Evolutionary conservation across 371 early-diverging fungal species (phyloP).

Genomic region (Nematocida sp.): DNA sequence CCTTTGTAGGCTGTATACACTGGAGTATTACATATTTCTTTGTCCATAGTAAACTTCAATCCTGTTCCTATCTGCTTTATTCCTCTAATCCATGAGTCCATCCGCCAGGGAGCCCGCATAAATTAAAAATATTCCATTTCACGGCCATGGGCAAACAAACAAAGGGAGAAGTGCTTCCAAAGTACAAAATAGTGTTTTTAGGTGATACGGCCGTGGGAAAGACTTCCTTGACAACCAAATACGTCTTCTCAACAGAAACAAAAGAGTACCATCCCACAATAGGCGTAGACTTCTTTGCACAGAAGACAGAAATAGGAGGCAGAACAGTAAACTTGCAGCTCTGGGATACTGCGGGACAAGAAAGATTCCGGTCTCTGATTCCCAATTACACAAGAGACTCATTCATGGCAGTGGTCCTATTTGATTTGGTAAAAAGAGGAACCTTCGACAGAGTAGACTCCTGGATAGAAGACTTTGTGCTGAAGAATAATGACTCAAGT

Average conservation of each 20-base stretch:
- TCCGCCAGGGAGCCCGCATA: neutral
- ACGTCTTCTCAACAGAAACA: conserved; percentile 56
- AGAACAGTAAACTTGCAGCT: conserved; percentile 61
- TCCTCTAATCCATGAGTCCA: conserved; percentile 26
- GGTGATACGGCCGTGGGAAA: conserved; percentile 77
- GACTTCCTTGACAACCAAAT: conserved; percentile 85
- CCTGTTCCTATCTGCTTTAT: conserved; percentile 25
- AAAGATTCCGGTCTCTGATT: conserved; percentile 70
- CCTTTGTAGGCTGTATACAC: neutral
- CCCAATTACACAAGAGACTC: conserved; percentile 95
- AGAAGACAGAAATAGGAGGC: conserved; percentile 57
- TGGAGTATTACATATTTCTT: conserved; percentile 15
- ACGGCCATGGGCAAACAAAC: conserved; percentile 28
- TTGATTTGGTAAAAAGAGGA: conserved; percentile 68
- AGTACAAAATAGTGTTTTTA: conserved; percentile 65
- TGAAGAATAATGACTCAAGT: conserved; percentile 85
- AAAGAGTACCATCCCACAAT: conserved; percentile 78
- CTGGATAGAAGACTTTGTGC: conserved; percentile 94
- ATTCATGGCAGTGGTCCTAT: conserved; percentile 89
- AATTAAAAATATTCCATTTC: conserved; percentile 19
- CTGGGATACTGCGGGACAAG: conserved; percentile 66
- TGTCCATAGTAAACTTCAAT: conserved; percentile 23
- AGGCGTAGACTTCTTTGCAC: conserved; percentile 92
- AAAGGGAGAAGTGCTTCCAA: conserved; percentile 60
- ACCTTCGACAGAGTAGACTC: conserved; percentile 76